Conservation (phyloP, 139 green algal genomes). For the Tetraselmis striata region DNA sequence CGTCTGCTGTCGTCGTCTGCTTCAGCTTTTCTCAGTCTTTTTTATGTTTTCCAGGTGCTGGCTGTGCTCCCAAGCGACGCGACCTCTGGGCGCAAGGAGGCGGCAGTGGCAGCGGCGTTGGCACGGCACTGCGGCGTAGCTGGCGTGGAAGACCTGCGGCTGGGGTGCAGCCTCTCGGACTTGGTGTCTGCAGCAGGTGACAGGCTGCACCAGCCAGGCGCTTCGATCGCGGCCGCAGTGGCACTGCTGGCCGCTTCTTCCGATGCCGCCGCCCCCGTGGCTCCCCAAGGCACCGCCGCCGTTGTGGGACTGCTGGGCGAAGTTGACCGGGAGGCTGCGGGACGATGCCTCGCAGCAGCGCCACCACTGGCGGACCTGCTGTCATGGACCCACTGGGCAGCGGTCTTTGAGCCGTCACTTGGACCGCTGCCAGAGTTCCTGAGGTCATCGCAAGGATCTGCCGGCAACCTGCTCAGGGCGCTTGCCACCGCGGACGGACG, state of each 20-base stretch:
- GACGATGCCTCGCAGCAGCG: background rate
- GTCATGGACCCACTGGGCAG: background rate
- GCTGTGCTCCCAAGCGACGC: too few species aligned
- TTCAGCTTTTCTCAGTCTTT: too few species aligned
- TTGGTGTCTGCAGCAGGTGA: too few species aligned
- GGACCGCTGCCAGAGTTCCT: background rate
- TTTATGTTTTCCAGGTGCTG: too few species aligned
- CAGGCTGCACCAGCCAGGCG: too few species aligned
- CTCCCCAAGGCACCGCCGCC: too few species aligned
- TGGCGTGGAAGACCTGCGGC: background rate
- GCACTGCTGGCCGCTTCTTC: too few species aligned
- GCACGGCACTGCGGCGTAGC: background rate
- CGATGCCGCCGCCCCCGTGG: too few species aligned
- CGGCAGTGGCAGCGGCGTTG: background rate
- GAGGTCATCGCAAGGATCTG: background rate
- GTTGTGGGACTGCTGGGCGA: background rate
- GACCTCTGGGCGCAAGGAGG: too few species aligned
- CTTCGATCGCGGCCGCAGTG: too few species aligned
- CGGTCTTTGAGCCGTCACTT: background rate
- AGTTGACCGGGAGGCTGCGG: background rate
- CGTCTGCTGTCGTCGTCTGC: too few species aligned
- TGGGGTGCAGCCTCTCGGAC: background rate
- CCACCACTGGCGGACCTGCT: background rate
- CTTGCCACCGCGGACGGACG: background rate
- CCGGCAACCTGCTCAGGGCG: too few species aligned